Conservation (phyloP, 2,329 filamentous ascomycete species). For the Metarhizium sp. region DNA sequence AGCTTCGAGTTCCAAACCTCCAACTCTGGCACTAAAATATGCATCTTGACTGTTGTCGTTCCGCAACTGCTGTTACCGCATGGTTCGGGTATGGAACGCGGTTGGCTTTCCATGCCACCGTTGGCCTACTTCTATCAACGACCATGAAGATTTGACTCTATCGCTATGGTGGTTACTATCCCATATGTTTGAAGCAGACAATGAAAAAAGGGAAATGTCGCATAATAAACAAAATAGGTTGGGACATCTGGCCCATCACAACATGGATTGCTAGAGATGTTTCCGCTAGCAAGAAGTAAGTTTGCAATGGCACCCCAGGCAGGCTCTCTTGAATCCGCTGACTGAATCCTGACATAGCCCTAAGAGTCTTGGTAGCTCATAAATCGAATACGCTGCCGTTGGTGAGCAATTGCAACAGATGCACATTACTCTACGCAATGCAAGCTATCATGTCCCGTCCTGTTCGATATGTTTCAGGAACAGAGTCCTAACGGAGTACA, state of each 20-base stretch:
- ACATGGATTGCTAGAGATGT: not conserved
- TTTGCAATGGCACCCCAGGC: not conserved
- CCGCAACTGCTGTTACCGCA: not conserved
- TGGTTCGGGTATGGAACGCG: not conserved
- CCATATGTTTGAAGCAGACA: not conserved
- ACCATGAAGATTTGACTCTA: not conserved
- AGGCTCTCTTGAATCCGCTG: not conserved
- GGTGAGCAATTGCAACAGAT: not conserved
- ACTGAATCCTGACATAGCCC: not conserved
- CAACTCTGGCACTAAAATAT: no score
- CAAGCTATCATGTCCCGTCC: not conserved
- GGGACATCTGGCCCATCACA: not conserved
- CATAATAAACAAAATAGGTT: not conserved
- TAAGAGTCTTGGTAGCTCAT: not conserved
- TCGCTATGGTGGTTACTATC: not conserved
- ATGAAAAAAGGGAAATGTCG: not conserved
- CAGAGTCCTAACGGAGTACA: not conserved
- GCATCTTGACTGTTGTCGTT: no score
- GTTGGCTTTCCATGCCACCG: not conserved
- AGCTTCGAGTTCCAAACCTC: no score
- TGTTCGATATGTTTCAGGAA: not conserved
- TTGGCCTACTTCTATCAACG: not conserved
- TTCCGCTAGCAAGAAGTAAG: not conserved
- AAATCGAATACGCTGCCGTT: not conserved
- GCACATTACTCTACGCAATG: not conserved